Percentiles rank a stretch among this genome's conserved stretches.
These are phyloP conservation scores for Amaranthus hypochondriacus DNA, from an alignment of 148 eudicot genomes.

Conservation along the genomic window DNA sequence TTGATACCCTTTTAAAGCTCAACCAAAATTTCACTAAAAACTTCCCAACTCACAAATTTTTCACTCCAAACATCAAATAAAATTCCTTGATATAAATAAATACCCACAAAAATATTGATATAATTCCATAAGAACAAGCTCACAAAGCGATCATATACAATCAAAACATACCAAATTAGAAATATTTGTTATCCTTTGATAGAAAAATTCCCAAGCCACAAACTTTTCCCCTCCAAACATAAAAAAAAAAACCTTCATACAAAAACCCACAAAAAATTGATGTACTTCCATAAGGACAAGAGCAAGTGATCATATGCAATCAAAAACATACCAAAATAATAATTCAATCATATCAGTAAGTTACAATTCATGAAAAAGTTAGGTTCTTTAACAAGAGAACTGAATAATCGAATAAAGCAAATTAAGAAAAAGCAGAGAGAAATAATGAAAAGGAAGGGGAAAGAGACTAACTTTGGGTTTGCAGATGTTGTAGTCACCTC, in stretches of 20 bases:
- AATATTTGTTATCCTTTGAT: background rate
- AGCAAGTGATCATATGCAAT: background rate
- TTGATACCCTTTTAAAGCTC: background rate
- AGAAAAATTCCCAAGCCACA: background rate
- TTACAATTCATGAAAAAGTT: background rate
- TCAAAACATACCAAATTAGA: background rate
- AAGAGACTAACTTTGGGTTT: slow-evolving; percentile 9
- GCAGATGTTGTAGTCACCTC: background rate
- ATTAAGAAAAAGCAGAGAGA: background rate
- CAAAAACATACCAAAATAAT: background rate
- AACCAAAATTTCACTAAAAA: background rate
- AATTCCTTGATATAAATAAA: too few species aligned
- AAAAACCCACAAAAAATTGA: background rate
- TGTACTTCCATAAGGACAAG: background rate
- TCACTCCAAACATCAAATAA: too few species aligned
- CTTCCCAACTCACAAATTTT: background rate
- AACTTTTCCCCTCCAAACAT: too few species aligned
- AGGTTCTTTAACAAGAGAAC: background rate
- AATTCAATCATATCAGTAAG: background rate
- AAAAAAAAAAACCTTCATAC: too few species aligned
- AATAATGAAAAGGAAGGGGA: background rate
- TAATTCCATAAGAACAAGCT: background rate
- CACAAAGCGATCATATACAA: background rate
- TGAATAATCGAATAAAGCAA: background rate
- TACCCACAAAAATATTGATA: background rate